These are phyloP conservation scores for Hansenula lynferdii DNA, from an alignment of 1,139 yeast species.

Conservation along the genomic window DNA sequence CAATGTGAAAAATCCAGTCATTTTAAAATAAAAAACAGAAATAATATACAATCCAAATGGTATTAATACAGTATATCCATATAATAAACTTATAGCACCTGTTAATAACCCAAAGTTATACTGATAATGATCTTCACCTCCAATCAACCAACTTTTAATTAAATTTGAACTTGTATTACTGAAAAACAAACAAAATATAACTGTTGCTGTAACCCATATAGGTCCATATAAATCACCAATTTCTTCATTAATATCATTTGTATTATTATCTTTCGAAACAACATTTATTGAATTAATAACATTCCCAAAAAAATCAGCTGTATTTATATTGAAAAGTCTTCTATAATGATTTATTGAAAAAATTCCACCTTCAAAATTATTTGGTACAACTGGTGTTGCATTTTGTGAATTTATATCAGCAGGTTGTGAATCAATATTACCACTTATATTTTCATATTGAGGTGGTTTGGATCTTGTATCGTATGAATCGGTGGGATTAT, in stretches of 20 bases:
- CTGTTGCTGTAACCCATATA: conserved; percentile 79
- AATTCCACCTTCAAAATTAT: conserved; percentile 21
- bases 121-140: conserved; percentile 39
- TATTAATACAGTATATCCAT: conserved; percentile 64
- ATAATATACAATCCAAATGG: conserved; percentile 51
- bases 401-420: neutral
- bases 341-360: conserved; percentile 23
- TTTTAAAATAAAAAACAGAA: conserved; percentile 33
- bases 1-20: conserved; percentile 16
- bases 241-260: conserved; percentile 7
- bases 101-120: conserved; percentile 61
- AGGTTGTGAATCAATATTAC: neutral
- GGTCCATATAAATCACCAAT: conserved; percentile 70
- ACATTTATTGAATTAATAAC: conserved; percentile 15
- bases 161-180: conserved; percentile 50
- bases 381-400: conserved; percentile 7
- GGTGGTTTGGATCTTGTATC: no score
- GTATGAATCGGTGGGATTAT: conserved; percentile 29
- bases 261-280: conserved; percentile 11
- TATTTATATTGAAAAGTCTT: conserved; percentile 21
- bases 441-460: neutral
- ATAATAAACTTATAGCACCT: conserved; percentile 60
- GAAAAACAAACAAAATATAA: conserved; percentile 67
- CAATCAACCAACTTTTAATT: conserved; percentile 22
- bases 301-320: conserved; percentile 25